Evolutionary conservation across 345 rosid species (phyloP).

Genomic region (Anastatica hierochuntica): DNA sequence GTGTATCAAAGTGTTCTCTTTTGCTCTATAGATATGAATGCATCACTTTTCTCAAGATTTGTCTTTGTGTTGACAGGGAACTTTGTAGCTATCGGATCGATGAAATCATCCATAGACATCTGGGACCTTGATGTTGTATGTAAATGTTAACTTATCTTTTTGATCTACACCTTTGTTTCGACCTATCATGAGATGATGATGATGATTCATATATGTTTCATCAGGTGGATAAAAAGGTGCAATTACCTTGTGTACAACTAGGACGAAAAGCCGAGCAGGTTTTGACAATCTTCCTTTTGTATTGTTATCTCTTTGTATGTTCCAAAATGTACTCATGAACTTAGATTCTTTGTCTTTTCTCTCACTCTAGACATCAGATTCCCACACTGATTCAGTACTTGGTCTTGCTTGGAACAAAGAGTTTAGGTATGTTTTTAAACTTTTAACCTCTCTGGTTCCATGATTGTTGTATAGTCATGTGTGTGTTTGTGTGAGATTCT

Average conservation of each 20-base stretch:
- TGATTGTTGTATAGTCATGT: background rate
- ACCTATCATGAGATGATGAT: background rate
- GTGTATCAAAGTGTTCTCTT: background rate
- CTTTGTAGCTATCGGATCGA: constrained; percentile 68
- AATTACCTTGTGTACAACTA: constrained; percentile 44
- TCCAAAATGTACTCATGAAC: background rate
- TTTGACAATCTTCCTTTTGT: background rate
- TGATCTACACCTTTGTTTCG: background rate
- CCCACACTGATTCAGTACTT: constrained; percentile 67
- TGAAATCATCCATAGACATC: constrained; percentile 60
- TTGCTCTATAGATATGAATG: background rate
- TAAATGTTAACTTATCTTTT: background rate
- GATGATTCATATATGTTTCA: background rate
- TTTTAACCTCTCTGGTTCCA: background rate
- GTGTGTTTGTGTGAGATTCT: background rate
- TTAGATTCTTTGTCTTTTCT: constrained; percentile 21
- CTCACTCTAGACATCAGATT: constrained; percentile 42
- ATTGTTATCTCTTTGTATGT: too few relatives aligned
- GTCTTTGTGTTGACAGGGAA: constrained; percentile 41
- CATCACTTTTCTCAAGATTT: background rate
- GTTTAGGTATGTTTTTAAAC: constrained; percentile 38
- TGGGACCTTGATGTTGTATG: constrained; percentile 90
- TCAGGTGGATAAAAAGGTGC: constrained; percentile 50
- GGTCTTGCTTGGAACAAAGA: constrained; percentile 94
- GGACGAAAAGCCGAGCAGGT: constrained; percentile 46